A percentile compares a stretch with the other conserved stretches of the same genome.
Evolutionary conservation across 1,139 yeast species (phyloP).

Genomic region (Arxiozyma bovina): DNA sequence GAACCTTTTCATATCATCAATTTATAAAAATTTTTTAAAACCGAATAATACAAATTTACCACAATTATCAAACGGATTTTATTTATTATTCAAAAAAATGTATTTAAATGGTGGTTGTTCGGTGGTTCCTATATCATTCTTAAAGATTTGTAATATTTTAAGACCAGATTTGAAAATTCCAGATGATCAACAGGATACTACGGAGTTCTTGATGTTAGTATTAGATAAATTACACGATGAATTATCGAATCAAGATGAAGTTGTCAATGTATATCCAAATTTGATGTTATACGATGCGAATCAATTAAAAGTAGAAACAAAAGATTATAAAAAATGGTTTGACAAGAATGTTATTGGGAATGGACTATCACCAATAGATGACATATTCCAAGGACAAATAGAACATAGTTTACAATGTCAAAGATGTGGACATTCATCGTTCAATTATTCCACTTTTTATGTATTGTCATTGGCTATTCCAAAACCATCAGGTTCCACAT

Average conservation of each 20-base stretch:
- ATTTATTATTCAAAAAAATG: constrained; percentile 42
- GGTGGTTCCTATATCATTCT: constrained; percentile 56
- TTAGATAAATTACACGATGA: constrained; percentile 67
- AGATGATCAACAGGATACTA: constrained; percentile 69
- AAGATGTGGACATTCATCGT: constrained; percentile 53
- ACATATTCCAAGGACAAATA: constrained; percentile 57
- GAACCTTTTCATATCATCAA: constrained; percentile 36
- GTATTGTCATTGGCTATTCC: constrained; percentile 66
- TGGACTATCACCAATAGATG: constrained; percentile 59
- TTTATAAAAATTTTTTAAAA: constrained; percentile 36
- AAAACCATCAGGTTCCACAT: constrained; percentile 21
- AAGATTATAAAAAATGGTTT: constrained; percentile 57
- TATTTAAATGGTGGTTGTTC: constrained; percentile 48
- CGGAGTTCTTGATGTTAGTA: constrained; percentile 59
- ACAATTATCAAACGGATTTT: constrained; percentile 38
- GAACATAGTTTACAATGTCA: constrained; percentile 56
- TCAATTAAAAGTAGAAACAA: constrained; percentile 30
- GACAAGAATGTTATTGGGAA: constrained; percentile 41
- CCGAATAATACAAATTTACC: constrained; percentile 17
- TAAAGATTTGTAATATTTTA: constrained; percentile 43
- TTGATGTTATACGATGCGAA: constrained; percentile 33
- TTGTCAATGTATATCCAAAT: constrained; percentile 34
- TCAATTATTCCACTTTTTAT: constrained; percentile 52
- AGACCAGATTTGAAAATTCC: constrained; percentile 65
- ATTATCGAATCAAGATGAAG: constrained; percentile 36